phyloP scores from a whole-genome alignment of 768 basidiomycete species.

The Vishniacozyma victoriae region DNA sequence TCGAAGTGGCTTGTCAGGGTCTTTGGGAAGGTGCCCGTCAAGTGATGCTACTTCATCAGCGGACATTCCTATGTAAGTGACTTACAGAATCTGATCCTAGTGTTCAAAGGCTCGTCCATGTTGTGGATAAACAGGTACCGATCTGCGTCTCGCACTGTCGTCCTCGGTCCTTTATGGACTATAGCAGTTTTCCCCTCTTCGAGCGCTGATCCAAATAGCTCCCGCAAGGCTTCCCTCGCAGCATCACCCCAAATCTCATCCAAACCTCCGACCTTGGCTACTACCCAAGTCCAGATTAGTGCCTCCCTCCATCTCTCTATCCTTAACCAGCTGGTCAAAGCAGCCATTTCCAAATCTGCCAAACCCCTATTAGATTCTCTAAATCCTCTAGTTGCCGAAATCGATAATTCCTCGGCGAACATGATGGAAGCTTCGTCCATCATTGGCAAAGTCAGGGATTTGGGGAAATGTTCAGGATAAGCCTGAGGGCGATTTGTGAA shows the following conservation, averaged over 20 bases:
- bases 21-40: conserved; percentile 37
- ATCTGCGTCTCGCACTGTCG: conserved; percentile 23
- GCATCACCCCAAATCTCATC: conserved; percentile 28
- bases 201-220: conserved; percentile 15
- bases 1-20: conserved; percentile 7
- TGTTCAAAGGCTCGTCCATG: no score
- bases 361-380: conserved; percentile 24
- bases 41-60: conserved; percentile 44
- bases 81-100: no score
- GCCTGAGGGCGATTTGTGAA: conserved; percentile 27
- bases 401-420: conserved; percentile 23
- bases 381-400: conserved; percentile 35
- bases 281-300: conserved; percentile 40
- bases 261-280: conserved; percentile 29
- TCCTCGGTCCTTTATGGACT: conserved; percentile 5
- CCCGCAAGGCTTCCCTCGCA: conserved; percentile 18
- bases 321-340: conserved; percentile 32
- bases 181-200: not conserved
- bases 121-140: no score
- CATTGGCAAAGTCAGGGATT: conserved; percentile 20
- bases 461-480: conserved; percentile 43
- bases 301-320: conserved; percentile 46
- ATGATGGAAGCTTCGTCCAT: conserved; percentile 40
- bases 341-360: conserved; percentile 38
- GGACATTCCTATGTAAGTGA: no score